Evolutionary conservation across 176 grass and related monocot genomes (phyloP).

Genomic region (Saccharum officinarum): DNA sequence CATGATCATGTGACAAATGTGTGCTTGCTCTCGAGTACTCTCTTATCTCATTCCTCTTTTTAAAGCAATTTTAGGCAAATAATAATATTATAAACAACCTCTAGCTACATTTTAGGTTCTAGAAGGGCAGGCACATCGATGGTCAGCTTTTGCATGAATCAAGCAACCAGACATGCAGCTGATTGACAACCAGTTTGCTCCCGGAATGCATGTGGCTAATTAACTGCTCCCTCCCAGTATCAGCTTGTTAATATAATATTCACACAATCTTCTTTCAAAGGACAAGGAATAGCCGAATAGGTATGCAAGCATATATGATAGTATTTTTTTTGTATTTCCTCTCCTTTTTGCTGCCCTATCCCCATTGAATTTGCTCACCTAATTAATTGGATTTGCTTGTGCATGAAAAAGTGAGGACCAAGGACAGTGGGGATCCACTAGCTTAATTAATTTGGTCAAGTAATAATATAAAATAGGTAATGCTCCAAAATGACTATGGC

Average conservation of each 20-base stretch:
- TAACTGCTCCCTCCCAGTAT: background rate
- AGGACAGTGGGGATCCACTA: too few relatives aligned
- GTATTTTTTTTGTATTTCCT: background rate
- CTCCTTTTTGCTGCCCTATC: background rate
- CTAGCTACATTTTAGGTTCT: background rate
- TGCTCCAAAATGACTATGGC: too few relatives aligned
- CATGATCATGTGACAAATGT: background rate
- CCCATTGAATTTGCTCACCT: background rate
- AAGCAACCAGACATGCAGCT: conserved; percentile 3
- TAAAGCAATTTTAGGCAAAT: background rate
- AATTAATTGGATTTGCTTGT: too few relatives aligned
- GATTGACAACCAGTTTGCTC: conserved; percentile 10
- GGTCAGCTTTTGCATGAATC: conserved; percentile 14
- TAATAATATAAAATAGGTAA: too few relatives aligned
- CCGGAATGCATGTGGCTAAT: background rate
- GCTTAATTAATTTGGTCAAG: too few relatives aligned
- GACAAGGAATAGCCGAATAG: too few relatives aligned
- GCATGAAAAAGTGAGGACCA: too few relatives aligned
- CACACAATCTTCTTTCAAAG: too few relatives aligned
- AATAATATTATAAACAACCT: background rate
- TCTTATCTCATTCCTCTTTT: background rate
- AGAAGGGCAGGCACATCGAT: background rate
- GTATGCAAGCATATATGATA: too few relatives aligned
- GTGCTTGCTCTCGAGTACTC: background rate
- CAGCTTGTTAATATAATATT: background rate